Conservation (phyloP, 805 yeast species). For the Zygotorulaspora sp. region DNA sequence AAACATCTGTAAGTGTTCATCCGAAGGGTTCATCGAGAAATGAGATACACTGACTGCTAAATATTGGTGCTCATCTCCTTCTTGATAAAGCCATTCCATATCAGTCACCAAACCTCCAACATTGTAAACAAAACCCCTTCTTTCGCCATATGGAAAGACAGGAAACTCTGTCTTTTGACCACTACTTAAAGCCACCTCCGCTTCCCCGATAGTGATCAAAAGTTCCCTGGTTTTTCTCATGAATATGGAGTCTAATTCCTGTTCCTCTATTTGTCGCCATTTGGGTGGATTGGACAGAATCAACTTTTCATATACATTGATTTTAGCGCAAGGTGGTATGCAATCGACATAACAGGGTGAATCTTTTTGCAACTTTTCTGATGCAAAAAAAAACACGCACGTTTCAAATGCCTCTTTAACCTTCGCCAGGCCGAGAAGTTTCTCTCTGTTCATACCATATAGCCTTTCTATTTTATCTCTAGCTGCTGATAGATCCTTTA, state of each 20-base stretch:
- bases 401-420: slow-evolving; percentile 50
- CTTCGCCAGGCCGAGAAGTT: slow-evolving; percentile 40
- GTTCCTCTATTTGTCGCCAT: slow-evolving; percentile 18
- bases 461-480: slow-evolving; percentile 41
- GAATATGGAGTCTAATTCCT: slow-evolving; percentile 27
- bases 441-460: slow-evolving; percentile 48
- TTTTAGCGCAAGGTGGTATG: slow-evolving; percentile 16
- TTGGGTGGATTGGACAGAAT: slow-evolving; percentile 10
- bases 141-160: slow-evolving; percentile 23
- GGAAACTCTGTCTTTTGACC: slow-evolving; percentile 30
- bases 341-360: slow-evolving; percentile 24
- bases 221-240: slow-evolving; percentile 19
- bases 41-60: slow-evolving; percentile 51
- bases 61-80: slow-evolving; percentile 34
- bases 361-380: slow-evolving; percentile 25
- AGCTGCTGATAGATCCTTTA: slow-evolving; percentile 37
- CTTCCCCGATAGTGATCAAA: slow-evolving; percentile 19
- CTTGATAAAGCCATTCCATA: slow-evolving; percentile 47
- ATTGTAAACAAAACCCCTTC: slow-evolving; percentile 42
- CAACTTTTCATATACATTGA: slow-evolving; percentile 3
- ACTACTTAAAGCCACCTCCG: slow-evolving; percentile 16
- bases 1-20: slow-evolving; percentile 28
- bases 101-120: slow-evolving; percentile 51
- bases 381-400: slow-evolving; percentile 42
- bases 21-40: slow-evolving; percentile 27